Evolutionary conservation across 495 filamentous ascomycete genomes (phyloP).

Genomic region (Terfezia boudieri): DNA sequence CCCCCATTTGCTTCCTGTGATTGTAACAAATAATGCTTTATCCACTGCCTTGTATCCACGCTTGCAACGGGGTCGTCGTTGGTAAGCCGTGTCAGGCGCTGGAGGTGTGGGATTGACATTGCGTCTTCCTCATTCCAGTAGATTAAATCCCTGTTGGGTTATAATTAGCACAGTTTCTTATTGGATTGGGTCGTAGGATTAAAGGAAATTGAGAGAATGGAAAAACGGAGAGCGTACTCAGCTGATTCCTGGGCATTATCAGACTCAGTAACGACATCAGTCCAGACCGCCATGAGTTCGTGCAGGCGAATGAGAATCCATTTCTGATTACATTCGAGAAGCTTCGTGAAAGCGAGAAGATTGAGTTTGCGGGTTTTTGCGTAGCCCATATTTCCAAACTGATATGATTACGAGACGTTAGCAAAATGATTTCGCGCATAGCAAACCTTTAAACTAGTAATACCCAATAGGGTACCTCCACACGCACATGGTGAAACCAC

Average conservation of each 20-base stretch:
- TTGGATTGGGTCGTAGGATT: no score
- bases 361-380: constrained; percentile 57
- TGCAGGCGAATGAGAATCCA: constrained; percentile 40
- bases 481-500: constrained; percentile 49
- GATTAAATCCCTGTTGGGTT: constrained; percentile 23
- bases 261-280: constrained; percentile 39
- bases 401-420: background rate
- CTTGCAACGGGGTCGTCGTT: constrained; percentile 46
- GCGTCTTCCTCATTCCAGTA: constrained; percentile 25
- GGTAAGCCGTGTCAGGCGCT: constrained; percentile 28
- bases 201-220: constrained; percentile 13
- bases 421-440: background rate
- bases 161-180: background rate
- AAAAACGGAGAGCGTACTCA: constrained; percentile 22
- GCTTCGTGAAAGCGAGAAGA: constrained; percentile 55
- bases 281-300: constrained; percentile 48
- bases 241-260: constrained; percentile 32
- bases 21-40: constrained; percentile 40
- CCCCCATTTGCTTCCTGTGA: constrained; percentile 50
- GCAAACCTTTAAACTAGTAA: background rate
- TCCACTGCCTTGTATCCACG: constrained; percentile 45
- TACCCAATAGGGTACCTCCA: no score
- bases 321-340: constrained; percentile 35
- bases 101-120: constrained; percentile 1
- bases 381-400: constrained; percentile 58